phyloP scores from a whole-genome alignment of 306 rosid species.

The Cicer chorassanicum region DNA sequence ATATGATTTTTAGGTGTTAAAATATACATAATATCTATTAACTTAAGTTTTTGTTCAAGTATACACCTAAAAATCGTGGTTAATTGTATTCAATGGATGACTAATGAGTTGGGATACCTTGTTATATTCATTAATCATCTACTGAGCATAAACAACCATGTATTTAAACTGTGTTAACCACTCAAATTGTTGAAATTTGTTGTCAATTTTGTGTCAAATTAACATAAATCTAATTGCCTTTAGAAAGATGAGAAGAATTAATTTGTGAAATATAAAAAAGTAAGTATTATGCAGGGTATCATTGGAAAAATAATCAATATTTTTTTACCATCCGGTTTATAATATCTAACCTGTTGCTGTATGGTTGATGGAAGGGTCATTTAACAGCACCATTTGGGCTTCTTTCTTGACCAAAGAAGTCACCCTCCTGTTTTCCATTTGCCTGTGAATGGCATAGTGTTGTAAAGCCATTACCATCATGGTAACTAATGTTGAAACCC shows the following conservation, averaged over 20 bases:
- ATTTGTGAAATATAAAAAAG: not conserved
- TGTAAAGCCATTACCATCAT: conserved; percentile 46
- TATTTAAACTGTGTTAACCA: too few species aligned
- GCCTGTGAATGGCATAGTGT: conserved; percentile 52
- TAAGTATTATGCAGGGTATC: not conserved
- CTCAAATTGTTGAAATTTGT: too few species aligned
- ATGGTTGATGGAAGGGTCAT: conserved; percentile 42
- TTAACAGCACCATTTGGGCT: conserved; percentile 59
- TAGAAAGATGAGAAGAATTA: not conserved
- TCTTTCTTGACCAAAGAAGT: conserved; percentile 53
- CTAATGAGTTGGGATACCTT: too few species aligned
- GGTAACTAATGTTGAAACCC: conserved; percentile 43
- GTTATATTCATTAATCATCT: too few species aligned
- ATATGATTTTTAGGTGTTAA: too few species aligned
- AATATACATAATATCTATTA: too few species aligned
- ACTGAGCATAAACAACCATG: too few species aligned
- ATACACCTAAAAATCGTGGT: too few species aligned
- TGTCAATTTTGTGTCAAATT: too few species aligned
- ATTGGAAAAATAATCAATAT: not conserved
- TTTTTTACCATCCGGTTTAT: not conserved
- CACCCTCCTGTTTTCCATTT: conserved; percentile 48
- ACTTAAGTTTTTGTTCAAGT: too few species aligned
- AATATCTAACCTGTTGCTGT: conserved; percentile 41
- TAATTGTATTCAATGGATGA: too few species aligned
- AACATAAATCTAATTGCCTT: too few species aligned